phyloP scores from a whole-genome alignment of 495 filamentous ascomycete genomes.

The Trichoderma reesei region DNA sequence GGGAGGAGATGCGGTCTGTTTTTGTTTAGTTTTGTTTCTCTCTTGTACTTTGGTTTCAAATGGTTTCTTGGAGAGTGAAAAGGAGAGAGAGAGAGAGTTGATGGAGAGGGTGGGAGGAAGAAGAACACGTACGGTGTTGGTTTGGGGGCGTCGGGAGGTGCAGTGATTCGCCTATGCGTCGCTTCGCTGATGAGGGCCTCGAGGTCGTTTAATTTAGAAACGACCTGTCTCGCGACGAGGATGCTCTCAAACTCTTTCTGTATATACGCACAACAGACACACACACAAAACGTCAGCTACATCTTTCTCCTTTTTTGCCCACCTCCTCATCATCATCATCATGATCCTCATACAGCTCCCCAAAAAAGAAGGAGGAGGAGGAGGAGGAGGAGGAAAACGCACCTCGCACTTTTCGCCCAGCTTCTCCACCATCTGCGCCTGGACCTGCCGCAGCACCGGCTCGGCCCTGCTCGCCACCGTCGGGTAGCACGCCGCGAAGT shows the following conservation, averaged over 20 bases:
- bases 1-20: conserved; percentile 68
- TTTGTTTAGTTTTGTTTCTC: neutral
- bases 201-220: conserved; percentile 69
- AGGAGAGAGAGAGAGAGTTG: neutral
- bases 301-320: neutral
- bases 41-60: neutral
- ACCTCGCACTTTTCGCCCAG: conserved; percentile 50
- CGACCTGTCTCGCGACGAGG: conserved; percentile 56
- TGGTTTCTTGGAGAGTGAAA: neutral
- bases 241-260: conserved; percentile 72
- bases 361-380: no score
- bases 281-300: conserved; percentile 2
- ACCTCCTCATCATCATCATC: neutral
- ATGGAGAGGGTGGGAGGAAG: no score
- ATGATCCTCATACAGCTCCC: no score
- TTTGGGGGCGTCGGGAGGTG: neutral
- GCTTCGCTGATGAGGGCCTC: conserved; percentile 69
- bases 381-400: conserved; percentile 12
- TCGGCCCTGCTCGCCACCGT: conserved; percentile 64
- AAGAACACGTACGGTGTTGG: conserved; percentile 32
- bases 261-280: no score
- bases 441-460: conserved; percentile 54
- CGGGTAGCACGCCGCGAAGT: conserved; percentile 84
- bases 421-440: conserved; percentile 58
- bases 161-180: conserved; percentile 33